Percentiles rank a stretch among this genome's conserved stretches.
Conservation (phyloP, 2,329 filamentous ascomycete species). For the Parastagonospora nodorum region DNA sequence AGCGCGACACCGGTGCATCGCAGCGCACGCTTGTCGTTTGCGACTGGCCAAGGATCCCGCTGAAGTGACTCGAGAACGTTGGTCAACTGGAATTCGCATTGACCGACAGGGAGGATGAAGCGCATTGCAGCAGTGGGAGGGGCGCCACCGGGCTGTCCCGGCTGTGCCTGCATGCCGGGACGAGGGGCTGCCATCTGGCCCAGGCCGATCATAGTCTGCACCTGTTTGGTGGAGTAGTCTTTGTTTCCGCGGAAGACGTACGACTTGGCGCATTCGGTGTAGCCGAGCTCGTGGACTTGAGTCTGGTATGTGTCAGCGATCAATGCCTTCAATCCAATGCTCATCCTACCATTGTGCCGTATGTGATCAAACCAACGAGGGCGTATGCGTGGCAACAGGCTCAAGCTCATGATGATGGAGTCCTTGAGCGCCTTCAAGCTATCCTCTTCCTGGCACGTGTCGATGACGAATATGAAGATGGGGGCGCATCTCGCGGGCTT, state of each 20-base stretch:
- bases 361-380: conserved; percentile 82
- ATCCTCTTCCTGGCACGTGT: conserved; percentile 87
- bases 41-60: conserved; percentile 96
- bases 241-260: conserved; percentile 98
- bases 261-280: conserved; percentile 96
- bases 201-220: conserved; percentile 98
- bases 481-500: conserved; percentile 83
- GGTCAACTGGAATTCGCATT: conserved; percentile 96
- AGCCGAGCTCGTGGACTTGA: conserved; percentile 97
- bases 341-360: conserved; percentile 80
- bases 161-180: conserved; percentile 70
- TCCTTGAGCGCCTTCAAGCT: conserved; percentile 82
- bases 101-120: conserved; percentile 91
- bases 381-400: conserved; percentile 80
- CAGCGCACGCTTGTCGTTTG: conserved; percentile 86
- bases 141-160: conserved; percentile 70
- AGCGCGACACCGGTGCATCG: conserved; percentile 96
- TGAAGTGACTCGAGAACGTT: conserved; percentile 95
- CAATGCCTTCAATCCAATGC: neutral
- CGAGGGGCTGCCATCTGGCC: conserved; percentile 69
- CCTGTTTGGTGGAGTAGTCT: conserved; percentile 96
- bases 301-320: conserved; percentile 58
- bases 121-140: conserved; percentile 81
- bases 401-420: conserved; percentile 84
- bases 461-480: conserved; percentile 86